phyloP scores from a whole-genome alignment of 306 rosid genomes.

The Rosa lucieae region DNA sequence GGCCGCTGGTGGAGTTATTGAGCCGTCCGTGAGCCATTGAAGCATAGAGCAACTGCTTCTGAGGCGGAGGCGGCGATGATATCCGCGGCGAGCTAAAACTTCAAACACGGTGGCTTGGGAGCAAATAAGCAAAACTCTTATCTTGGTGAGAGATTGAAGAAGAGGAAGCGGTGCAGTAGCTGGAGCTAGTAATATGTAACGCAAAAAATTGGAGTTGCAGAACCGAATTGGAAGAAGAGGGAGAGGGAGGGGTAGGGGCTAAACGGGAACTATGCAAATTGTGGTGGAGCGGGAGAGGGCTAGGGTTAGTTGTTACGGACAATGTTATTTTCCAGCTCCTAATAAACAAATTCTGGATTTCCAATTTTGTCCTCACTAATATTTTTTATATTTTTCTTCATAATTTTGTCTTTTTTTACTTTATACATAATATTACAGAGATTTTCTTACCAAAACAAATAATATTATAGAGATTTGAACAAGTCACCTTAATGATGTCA shows the following conservation, averaged over 20 bases:
- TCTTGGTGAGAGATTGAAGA: not conserved
- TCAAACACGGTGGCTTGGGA: not conserved
- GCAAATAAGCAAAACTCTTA: not conserved
- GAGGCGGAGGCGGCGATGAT: not conserved
- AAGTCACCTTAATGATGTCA: too few species aligned
- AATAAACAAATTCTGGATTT: not conserved
- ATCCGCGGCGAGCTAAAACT: not conserved
- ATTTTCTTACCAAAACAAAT: too few species aligned
- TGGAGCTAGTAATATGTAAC: not conserved
- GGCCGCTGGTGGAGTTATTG: constrained; percentile 18
- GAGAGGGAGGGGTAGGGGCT: not conserved
- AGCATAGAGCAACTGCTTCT: not conserved
- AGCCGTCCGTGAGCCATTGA: constrained; percentile 46
- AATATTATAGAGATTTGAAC: too few species aligned
- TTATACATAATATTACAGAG: too few species aligned
- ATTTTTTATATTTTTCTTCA: not conserved
- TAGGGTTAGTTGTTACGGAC: not conserved
- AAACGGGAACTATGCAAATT: not conserved
- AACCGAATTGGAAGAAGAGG: not conserved
- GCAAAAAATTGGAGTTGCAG: not conserved
- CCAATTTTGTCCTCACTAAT: not conserved
- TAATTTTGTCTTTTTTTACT: too few species aligned
- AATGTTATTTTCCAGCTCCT: not conserved
- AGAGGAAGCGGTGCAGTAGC: not conserved
- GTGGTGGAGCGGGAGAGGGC: not conserved